Base-by-base conservation (phyloP, 768 basidiomycete genomes). In the Xerocomus spinulosus region DNA sequence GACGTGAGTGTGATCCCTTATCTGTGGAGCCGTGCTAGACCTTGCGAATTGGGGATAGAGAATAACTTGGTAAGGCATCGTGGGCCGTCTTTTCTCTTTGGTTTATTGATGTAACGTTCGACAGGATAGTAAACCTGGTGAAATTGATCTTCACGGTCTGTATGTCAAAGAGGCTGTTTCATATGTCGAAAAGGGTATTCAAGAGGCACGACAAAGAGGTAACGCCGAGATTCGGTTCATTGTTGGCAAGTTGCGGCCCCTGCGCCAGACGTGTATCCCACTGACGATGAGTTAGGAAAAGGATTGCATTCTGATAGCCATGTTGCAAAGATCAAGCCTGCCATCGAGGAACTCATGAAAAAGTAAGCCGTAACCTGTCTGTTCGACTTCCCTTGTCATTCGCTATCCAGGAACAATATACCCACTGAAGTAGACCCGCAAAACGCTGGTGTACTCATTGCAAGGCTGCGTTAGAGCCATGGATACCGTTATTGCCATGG, bases 161-260 rank as follows among this genome's bases (percentile, higher is more conserved):
- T 95, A 90, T 65, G 93, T 95, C 51, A 92, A 91, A 61, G 95
- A 98, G 68, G 91, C 93, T 18, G 81, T 95, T 40, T 71, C 77
- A 35, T 77, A 76, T 44, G 83, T 81, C 2, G 94, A 97, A 54
- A 57, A 64, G 20, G 83, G 86, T 12, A 77, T 96, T 23, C 69
- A 80, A 59, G 69, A 78, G 28, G 91, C 88, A 13, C 83, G 82
- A 46, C 67, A 62, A 25, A 68, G 75, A 26, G 87, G 87, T 3
- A 77, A 85, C 48, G 54, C 70, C 5, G 78, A 89, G 58, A 62
- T 97, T 6, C 76, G 79, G 48, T 68, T 97, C 49, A 95, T 98
- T 54, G 92, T 95, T 47, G 92, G 93, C 81, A 45, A 56, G 83
- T 75, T 4, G 21, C 29, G 9, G 14, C 7, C n/a, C 15, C 17